These are phyloP conservation scores for Mangifera indica DNA, from an alignment of 345 rosid genomes.

Conservation along the genomic window DNA sequence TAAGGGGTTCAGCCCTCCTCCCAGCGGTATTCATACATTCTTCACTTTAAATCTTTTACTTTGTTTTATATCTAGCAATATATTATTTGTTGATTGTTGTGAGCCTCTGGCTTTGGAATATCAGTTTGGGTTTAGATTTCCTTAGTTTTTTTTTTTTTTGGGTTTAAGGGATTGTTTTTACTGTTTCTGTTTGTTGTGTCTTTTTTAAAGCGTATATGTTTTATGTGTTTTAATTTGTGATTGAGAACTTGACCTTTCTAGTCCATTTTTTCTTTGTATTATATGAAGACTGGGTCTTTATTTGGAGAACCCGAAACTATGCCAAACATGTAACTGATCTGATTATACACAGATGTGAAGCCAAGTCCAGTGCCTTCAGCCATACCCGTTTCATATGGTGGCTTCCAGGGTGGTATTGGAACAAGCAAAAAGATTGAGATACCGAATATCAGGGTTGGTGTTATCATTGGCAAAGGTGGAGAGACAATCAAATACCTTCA, in stretches of 20 bases:
- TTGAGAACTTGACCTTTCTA: not conserved
- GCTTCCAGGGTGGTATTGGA: constrained; percentile 54
- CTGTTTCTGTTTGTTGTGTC: not conserved
- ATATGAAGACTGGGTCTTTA: not conserved
- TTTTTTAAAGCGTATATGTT: not conserved
- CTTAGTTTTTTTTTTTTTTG: not conserved
- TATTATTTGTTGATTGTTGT: not conserved
- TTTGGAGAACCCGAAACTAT: not conserved
- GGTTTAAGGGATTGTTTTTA: not conserved
- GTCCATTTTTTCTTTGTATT: not conserved
- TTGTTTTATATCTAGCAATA: not conserved
- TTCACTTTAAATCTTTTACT: not conserved
- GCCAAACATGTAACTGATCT: not conserved
- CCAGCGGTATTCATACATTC: constrained; percentile 30
- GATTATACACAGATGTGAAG: constrained; percentile 50
- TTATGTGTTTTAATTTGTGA: not conserved
- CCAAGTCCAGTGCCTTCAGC: constrained; percentile 49
- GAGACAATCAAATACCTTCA: constrained; percentile 97
- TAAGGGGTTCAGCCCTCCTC: constrained; percentile 55
- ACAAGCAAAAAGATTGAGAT: constrained; percentile 84
- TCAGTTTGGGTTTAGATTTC: not conserved
- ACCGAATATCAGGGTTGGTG: constrained; percentile 95
- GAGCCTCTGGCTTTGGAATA: not conserved
- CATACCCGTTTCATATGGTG: constrained; percentile 70
- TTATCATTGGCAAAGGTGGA: constrained; percentile 95